Evolutionary conservation across 2,329 filamentous ascomycete species (phyloP).

Genomic region (Ophiostoma piceae): DNA sequence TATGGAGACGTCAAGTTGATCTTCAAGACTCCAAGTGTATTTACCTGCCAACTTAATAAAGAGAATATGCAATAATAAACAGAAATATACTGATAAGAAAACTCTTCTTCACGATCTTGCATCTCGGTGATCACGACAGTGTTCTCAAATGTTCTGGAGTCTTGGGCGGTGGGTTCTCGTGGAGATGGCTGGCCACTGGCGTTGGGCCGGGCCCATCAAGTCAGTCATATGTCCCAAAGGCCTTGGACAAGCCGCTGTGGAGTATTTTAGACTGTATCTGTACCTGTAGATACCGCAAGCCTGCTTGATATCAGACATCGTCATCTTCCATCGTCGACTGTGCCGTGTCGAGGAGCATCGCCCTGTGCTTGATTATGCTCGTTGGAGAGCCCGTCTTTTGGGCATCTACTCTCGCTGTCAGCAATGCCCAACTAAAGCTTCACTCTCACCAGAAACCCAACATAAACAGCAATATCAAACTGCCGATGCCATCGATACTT

Average conservation of each 20-base stretch:
- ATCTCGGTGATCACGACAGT: conserved; percentile 1
- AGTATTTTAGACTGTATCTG: not conserved
- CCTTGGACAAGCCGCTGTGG: not conserved
- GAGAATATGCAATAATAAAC: not conserved
- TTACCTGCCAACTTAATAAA: not conserved
- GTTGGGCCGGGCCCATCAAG: conserved; percentile 6
- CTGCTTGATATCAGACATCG: not conserved
- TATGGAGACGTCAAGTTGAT: not conserved
- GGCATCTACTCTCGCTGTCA: not conserved
- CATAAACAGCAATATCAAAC: not conserved
- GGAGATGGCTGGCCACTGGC: conserved; percentile 5
- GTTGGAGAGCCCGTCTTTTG: not conserved
- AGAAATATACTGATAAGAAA: not conserved
- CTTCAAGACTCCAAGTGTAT: not conserved
- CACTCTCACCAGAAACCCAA: not conserved
- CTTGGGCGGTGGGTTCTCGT: not conserved
- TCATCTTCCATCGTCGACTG: not conserved
- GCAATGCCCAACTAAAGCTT: not conserved
- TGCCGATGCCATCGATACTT: conserved; percentile 4
- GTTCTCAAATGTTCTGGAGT: conserved; percentile 4
- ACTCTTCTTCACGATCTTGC: conserved; percentile 3
- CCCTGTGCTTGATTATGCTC: not conserved
- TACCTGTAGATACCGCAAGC: not conserved
- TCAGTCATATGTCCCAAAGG: not conserved
- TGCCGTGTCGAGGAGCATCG: not conserved